Base-by-base conservation (phyloP, 208 protist species). In the Trypanosoma boissoni region DNA sequence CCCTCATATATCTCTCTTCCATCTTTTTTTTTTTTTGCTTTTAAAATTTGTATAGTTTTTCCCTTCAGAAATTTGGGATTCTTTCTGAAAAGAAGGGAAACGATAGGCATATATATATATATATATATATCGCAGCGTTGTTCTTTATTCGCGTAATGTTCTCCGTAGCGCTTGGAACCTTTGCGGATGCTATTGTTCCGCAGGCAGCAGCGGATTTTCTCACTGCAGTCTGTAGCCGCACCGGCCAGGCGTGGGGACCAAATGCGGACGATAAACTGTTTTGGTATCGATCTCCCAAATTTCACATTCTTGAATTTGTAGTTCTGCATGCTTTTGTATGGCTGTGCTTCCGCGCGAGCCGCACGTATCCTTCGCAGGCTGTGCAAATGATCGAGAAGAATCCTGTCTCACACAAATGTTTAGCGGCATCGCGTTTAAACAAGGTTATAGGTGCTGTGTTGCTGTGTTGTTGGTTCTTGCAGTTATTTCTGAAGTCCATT, bases 251-350 rank as follows among this genome's bases (percentile, higher is more conserved):
- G 8, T 87, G 78, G 81, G 85, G 85, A 4, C 76, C 79, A 20
- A 74, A 70, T 52, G 31, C 64, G 3, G 10, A 12, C 6, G 20
- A 26, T 3, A 42, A 76, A 49, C 37, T 61, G 3, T 92, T 76
- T 56, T 92, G 78, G 75, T 92, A 80, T 44, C 78, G 76, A 41
- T 45, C 85, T 12, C 85, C 85, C 2, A 78, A 85, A 56, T 48
- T 80, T 42, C 80, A 92, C 66, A 39, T 88, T 21, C 51, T 74
- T 29, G 62, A 80, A 29, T 86, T 77, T 39, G 42, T 77, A 12
- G 34, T 76, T 9, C 46, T 64, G 7, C 31, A 63, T 37, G 0
- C 53, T 6, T 60, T 82, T 59, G 16, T 68, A 24, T 62, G 28
- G 2, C 49, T 78, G 18, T 77, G 68, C 42, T 64, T 74, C 52